Evolutionary conservation across 176 grass and related monocot genomes (phyloP), one percentile per base, ranked within the genome.

Genomic region (Rhynchospora pubera): DNA sequence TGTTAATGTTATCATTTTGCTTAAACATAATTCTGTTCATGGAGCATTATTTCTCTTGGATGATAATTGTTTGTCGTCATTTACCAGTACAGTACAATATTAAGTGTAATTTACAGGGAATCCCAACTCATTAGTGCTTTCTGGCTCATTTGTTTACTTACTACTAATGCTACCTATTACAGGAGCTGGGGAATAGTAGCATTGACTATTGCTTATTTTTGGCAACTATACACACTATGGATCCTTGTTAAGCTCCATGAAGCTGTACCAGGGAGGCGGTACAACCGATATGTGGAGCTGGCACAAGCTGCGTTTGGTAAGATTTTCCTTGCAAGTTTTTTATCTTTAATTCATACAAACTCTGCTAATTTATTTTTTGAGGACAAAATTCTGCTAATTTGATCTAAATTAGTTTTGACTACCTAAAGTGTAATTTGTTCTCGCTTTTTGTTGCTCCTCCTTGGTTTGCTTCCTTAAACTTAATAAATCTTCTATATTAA

Each of bases 141-240:
- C 24, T 32, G 26, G 23, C 24, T 64, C 7, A 4, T 71, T 48
- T 71, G 67, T 10, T 48, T 39, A 72, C n/a, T 71, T 39, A 39
- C 2, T 21, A 11, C 23, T 24, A 23, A 73, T 73, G 5, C 9
- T 47, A 79, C 55, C 57, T 14, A 84, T 78, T 93, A 75, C 83
- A 98, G 96, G 96, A 98, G 90, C 84, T 98, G 92, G 96, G 95
- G 96, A 21, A 93, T 98, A 84, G 87, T 98, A 75, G 87, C 96
- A 56, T n/a, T 98, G 15, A 91, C 87, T 43, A 83, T 93, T 88
- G 96, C 96, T 85, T 98, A 98, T 64, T 85, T 89, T 79, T 98
- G 96, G 96, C 96, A 98, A 94, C 82, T 98, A 34, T 94, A 98
- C 85, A 98, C 96, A 6, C 90, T 94, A 14, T 94, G 90, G 90